Evolutionary conservation across 345 rosid genomes (phyloP), one percentile per base, ranked within the genome.

Genomic region (Excoecaria agallocha): DNA sequence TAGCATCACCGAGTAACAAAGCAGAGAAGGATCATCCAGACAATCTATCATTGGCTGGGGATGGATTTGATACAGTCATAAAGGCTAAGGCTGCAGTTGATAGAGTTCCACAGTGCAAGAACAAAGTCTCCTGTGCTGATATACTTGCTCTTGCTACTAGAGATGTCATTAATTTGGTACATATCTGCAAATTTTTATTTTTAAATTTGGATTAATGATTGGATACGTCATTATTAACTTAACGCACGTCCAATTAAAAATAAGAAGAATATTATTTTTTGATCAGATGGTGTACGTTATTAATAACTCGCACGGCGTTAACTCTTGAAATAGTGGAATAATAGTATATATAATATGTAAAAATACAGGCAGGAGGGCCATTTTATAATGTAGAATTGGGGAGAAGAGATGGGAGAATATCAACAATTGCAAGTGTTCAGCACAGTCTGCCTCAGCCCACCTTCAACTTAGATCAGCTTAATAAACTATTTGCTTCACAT

Each of bases 51-150:
- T 79, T 90, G 0, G 88, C 90, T 4, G 94, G 92, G 41, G 94
- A 90, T 62, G 96, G 98, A 50, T 94, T 92, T 16, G 98, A 94
- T 82, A 92, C 97, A 0, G 97, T 92, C 74, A 69, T 88, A 59
- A 88, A 90, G 74, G 97, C 98, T 5, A 94, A 94, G 78, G 90
- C 87, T 3, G 95, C 95, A 7, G 86, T 94, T 11, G 98, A 94
- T 16, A 76, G 84, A 0, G 79, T 74, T 79, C 89, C 98, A 1
- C 68, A 68, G n/a, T 94, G 98, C 85, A 86, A 82, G 72, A 92
- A 90, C 88, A 92, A 83, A 85, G 98, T 94, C 58, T 92, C 98
- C 3, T 94, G 97, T 74, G 97, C 98, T 51, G 98, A 94, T 77
- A 90, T 94, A 63, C 81, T 94, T 41, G 97, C 94, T 78, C 86